A percentile compares a stretch with the other conserved stretches of the same genome.
Evolutionary conservation across 495 filamentous ascomycete species (phyloP).

Genomic region (Podospora anserina): DNA sequence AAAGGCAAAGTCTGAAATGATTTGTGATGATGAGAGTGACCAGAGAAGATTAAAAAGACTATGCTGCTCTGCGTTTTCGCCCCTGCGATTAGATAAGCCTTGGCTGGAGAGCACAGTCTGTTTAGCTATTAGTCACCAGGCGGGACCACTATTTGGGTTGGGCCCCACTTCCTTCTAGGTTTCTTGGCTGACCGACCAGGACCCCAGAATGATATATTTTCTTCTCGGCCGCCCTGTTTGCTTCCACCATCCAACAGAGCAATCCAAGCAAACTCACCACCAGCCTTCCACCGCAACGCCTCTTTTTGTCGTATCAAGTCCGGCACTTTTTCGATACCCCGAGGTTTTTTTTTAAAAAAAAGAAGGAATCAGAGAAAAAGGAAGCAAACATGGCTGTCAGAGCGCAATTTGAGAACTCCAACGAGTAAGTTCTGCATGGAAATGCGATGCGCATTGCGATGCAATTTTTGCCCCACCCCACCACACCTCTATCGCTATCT

Average conservation of each 20-base stretch:
- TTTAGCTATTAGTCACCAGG: neutral
- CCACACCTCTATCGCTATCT: slow-evolving; percentile 1
- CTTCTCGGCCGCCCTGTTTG: neutral
- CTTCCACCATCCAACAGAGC: slow-evolving; percentile 9
- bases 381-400: slow-evolving; percentile 65
- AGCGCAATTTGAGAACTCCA: slow-evolving; percentile 95
- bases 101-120: neutral
- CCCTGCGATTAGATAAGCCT: neutral
- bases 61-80: neutral
- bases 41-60: neutral
- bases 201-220: slow-evolving; percentile 2
- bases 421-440: slow-evolving; percentile 66
- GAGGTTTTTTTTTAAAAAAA: neutral
- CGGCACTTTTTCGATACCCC: slow-evolving; percentile 7
- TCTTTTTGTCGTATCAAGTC: too few species aligned
- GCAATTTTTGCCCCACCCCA: slow-evolving; percentile 15
- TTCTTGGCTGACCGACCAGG: neutral
- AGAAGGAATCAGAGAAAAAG: neutral
- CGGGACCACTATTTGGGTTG: too few species aligned
- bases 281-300: neutral
- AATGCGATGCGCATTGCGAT: slow-evolving; percentile 13
- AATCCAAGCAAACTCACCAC: slow-evolving; percentile 13
- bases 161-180: neutral
- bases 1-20: neutral
- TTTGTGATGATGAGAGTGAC: neutral